phyloP scores from a whole-genome alignment of 495 filamentous ascomycete genomes.

The Evansstolkia leycettana region DNA sequence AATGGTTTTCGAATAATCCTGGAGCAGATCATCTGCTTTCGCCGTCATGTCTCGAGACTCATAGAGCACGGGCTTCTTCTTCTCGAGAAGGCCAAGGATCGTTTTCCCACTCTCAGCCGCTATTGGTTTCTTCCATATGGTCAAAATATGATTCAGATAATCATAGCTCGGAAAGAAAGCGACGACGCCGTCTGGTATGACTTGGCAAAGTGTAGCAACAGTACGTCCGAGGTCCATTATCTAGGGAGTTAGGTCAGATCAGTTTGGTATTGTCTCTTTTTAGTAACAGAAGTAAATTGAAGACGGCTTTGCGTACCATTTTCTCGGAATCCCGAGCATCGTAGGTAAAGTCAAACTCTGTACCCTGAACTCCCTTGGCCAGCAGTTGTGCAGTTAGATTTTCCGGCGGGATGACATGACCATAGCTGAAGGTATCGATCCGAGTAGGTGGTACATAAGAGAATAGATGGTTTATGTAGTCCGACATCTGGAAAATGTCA shows the following conservation, averaged over 20 bases:
- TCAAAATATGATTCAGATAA: slow-evolving; percentile 65
- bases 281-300: background rate
- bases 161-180: slow-evolving; percentile 94
- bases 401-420: slow-evolving; percentile 77
- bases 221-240: slow-evolving; percentile 64
- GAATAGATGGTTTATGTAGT: slow-evolving; percentile 78
- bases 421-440: slow-evolving; percentile 76
- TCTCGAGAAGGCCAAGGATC: slow-evolving; percentile 26
- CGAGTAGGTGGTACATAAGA: slow-evolving; percentile 52
- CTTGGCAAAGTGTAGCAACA: slow-evolving; percentile 54
- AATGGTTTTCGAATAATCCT: slow-evolving; percentile 59
- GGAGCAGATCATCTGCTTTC: slow-evolving; percentile 52
- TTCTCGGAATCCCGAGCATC: slow-evolving; percentile 50
- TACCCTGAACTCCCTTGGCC: slow-evolving; percentile 35
- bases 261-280: background rate
- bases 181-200: slow-evolving; percentile 85
- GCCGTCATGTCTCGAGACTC: slow-evolving; percentile 43
- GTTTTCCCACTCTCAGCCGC: slow-evolving; percentile 17
- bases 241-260: slow-evolving; percentile 20
- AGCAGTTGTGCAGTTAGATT: slow-evolving; percentile 69
- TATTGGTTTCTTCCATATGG: slow-evolving; percentile 46
- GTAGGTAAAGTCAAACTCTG: slow-evolving; percentile 78
- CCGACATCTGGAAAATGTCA: slow-evolving; percentile 48
- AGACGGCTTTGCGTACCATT: slow-evolving; percentile 29
- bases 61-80: slow-evolving; percentile 53